phyloP scores from a whole-genome alignment of 2,329 filamentous ascomycete genomes.

The Venturia oleaginea region DNA sequence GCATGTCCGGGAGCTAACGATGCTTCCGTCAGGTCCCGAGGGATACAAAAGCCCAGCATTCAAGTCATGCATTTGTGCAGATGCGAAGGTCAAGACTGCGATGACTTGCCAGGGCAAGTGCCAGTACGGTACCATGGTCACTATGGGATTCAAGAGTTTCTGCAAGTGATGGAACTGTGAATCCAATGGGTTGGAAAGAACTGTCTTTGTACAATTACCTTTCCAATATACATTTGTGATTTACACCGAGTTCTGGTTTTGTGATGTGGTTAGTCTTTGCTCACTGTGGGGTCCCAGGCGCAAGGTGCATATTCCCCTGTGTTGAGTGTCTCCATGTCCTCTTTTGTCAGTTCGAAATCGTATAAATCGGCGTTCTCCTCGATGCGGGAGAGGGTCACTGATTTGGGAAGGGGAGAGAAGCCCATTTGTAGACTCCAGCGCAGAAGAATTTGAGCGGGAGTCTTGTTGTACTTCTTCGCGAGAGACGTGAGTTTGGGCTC shows the following conservation, averaged over 20 bases:
- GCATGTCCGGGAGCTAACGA: neutral
- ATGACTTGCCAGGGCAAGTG: neutral
- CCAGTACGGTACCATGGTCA: neutral
- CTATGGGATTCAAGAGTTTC: neutral
- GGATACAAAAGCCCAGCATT: neutral
- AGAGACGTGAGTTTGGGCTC: constrained; percentile 45
- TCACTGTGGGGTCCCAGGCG: constrained; percentile 48
- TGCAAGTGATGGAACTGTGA: neutral
- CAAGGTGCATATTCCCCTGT: constrained; percentile 48
- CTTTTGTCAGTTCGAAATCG: constrained; percentile 49
- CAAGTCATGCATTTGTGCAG: neutral
- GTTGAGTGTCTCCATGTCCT: constrained; percentile 49
- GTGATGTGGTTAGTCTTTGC: constrained; percentile 31
- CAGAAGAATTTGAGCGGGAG: constrained; percentile 48
- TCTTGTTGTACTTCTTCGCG: constrained; percentile 49
- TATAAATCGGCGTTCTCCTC: constrained; percentile 51
- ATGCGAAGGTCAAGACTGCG: neutral
- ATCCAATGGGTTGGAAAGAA: too few relatives aligned
- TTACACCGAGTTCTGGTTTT: too few relatives aligned
- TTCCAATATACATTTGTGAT: too few relatives aligned
- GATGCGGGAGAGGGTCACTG: constrained; percentile 50
- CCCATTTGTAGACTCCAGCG: constrained; percentile 55
- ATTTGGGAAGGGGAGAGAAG: constrained; percentile 55
- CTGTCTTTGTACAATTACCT: too few relatives aligned
- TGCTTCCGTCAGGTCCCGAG: neutral